Percentiles rank a stretch among this genome's conserved stretches.
These are phyloP conservation scores for Trypanosoma avium DNA, from an alignment of 208 protist species.

Conservation along the genomic window DNA sequence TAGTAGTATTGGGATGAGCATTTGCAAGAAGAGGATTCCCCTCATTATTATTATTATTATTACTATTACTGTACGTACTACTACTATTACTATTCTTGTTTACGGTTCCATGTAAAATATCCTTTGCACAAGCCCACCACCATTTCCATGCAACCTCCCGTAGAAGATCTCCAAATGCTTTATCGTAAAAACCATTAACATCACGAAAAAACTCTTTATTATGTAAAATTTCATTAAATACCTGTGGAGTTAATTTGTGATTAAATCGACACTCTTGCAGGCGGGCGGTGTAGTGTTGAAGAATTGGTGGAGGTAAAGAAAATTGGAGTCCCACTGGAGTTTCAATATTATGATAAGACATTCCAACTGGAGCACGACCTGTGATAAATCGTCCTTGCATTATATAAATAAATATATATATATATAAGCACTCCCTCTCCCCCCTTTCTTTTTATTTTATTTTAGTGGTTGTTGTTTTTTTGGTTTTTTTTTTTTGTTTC, in stretches of 20 bases:
- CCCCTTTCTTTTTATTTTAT: background rate
- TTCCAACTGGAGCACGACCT: constrained; percentile 4
- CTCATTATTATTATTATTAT: background rate
- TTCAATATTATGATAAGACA: constrained; percentile 16
- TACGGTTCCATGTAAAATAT: constrained; percentile 31
- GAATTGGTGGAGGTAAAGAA: constrained; percentile 19
- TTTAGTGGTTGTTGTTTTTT: constrained; percentile 8
- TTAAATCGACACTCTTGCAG: constrained; percentile 15
- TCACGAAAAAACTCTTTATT: constrained; percentile 63
- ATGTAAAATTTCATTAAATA: constrained; percentile 62
- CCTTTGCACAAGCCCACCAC: constrained; percentile 43
- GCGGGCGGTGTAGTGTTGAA: constrained; percentile 12
- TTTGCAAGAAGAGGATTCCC: too few species aligned
- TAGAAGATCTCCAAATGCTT: constrained; percentile 46
- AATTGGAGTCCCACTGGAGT: constrained; percentile 15
- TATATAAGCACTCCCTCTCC: background rate
- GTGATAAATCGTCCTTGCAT: constrained; percentile 19
- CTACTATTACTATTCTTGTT: background rate
- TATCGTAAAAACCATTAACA: constrained; percentile 48
- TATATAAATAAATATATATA: background rate
- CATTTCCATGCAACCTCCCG: constrained; percentile 57
- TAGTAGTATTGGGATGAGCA: too few species aligned
- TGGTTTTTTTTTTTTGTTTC: constrained; percentile 19
- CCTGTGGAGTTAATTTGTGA: constrained; percentile 8
- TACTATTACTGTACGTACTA: background rate